Percentiles rank a stretch among this genome's conserved stretches.
Evolutionary conservation across 345 rosid species (phyloP).

Genomic region (Brassica juncea): DNA sequence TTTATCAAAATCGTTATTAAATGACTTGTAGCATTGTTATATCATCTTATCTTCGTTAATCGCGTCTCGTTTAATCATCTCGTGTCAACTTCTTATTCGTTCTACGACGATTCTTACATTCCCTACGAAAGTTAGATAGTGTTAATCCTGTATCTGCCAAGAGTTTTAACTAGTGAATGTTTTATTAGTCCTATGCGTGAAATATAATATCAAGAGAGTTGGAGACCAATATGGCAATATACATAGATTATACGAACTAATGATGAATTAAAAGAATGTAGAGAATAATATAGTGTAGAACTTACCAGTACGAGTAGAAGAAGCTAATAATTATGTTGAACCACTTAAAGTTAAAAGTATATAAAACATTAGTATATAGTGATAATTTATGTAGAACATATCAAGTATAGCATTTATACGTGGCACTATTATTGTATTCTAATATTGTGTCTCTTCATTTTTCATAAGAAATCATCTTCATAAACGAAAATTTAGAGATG

Average conservation of each 20-base stretch:
- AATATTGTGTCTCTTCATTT: background rate
- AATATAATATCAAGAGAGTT: background rate
- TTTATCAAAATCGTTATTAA: constrained; percentile 1
- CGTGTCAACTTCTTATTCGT: constrained; percentile 20
- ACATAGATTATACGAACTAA: background rate
- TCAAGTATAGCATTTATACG: background rate
- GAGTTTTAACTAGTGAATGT: constrained; percentile 7
- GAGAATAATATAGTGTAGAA: background rate
- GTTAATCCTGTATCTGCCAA: background rate
- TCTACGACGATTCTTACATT: constrained; percentile 23
- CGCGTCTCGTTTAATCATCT: constrained; percentile 4
- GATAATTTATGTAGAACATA: background rate
- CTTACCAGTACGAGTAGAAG: background rate
- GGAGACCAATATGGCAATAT: background rate
- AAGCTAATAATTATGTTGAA: background rate
- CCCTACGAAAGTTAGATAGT: constrained; percentile 1
- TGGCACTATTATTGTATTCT: background rate
- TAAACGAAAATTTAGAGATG: background rate
- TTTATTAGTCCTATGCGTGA: background rate
- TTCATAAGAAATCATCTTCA: background rate
- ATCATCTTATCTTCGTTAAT: constrained; percentile 11
- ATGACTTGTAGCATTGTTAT: constrained; percentile 20
- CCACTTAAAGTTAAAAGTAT: background rate
- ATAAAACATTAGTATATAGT: background rate
- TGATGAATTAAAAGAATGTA: background rate